phyloP scores from a whole-genome alignment of 371 early-diverging fungal genomes.

The Apophysomyces trapeziformis region DNA sequence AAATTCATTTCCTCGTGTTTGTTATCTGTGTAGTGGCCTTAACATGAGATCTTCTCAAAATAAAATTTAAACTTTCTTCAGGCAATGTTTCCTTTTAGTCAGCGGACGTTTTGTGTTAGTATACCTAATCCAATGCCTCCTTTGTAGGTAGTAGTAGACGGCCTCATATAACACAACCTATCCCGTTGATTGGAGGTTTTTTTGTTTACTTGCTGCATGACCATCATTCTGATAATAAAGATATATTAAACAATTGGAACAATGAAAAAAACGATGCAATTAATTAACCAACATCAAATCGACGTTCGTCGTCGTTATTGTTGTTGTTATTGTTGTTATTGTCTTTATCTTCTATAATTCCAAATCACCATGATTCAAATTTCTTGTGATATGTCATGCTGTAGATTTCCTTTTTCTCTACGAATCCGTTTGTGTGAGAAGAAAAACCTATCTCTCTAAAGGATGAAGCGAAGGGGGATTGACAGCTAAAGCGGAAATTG shows the following conservation, averaged over 20 bases:
- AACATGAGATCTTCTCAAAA: slow-evolving; percentile 9
- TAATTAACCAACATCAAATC: not conserved
- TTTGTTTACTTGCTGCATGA: not conserved
- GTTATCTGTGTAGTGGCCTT: not conserved
- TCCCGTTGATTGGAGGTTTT: not conserved
- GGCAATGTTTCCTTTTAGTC: slow-evolving; percentile 7
- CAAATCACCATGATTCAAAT: not conserved
- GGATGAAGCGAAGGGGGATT: not conserved
- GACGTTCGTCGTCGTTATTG: not conserved
- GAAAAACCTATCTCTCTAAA: not conserved
- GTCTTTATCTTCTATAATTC: too few relatives aligned
- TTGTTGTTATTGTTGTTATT: not conserved
- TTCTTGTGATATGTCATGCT: not conserved
- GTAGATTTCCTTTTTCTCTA: not conserved
- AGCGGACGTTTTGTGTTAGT: not conserved
- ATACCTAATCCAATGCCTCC: not conserved
- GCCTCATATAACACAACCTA: slow-evolving; percentile 1
- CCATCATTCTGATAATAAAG: too few relatives aligned
- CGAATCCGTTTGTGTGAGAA: not conserved
- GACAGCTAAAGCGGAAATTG: not conserved
- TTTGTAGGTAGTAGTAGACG: not conserved
- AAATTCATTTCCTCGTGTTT: slow-evolving; percentile 5
- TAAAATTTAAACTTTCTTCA: slow-evolving; percentile 5
- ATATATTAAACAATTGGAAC: too few relatives aligned
- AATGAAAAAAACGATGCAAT: not conserved